Percentiles rank a stretch among this genome's conserved stretches.
phyloP scores from a whole-genome alignment of 495 filamentous ascomycete species.

The Penicillium herquei region DNA sequence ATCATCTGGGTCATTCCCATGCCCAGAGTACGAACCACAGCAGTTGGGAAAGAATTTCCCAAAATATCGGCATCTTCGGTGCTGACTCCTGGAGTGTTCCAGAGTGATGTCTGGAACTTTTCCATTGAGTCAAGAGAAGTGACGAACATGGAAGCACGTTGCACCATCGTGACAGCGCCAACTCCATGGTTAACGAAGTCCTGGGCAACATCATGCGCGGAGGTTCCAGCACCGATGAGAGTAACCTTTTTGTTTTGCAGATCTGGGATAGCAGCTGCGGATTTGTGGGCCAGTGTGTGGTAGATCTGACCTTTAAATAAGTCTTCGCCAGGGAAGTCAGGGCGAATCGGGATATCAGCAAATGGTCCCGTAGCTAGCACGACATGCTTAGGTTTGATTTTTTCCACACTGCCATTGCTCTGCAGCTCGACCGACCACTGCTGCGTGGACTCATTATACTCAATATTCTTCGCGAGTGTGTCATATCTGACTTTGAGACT shows the following conservation, averaged over 20 bases:
- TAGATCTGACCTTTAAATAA: conserved; percentile 5
- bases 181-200: conserved; percentile 3
- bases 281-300: not conserved
- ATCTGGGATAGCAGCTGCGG: not conserved
- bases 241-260: conserved; percentile 1
- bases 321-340: not conserved
- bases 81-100: conserved; percentile 5
- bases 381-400: conserved; percentile 3
- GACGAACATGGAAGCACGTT: not conserved
- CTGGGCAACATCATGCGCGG: conserved; percentile 3
- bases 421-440: not conserved
- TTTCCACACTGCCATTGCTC: not conserved
- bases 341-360: not conserved
- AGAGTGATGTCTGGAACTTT: not conserved
- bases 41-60: conserved; percentile 3
- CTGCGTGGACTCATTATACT: conserved; percentile 1
- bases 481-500: conserved; percentile 1
- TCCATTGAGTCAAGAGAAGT: conserved; percentile 1
- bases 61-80: conserved; percentile 5
- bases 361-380: conserved; percentile 2
- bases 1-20: conserved; percentile 3
- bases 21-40: conserved; percentile 3
- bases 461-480: conserved; percentile 1
- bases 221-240: conserved; percentile 3
- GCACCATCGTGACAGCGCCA: conserved; percentile 1